Conservation (phyloP, 768 basidiomycete genomes). For the Glaciozyma martinii region DNA sequence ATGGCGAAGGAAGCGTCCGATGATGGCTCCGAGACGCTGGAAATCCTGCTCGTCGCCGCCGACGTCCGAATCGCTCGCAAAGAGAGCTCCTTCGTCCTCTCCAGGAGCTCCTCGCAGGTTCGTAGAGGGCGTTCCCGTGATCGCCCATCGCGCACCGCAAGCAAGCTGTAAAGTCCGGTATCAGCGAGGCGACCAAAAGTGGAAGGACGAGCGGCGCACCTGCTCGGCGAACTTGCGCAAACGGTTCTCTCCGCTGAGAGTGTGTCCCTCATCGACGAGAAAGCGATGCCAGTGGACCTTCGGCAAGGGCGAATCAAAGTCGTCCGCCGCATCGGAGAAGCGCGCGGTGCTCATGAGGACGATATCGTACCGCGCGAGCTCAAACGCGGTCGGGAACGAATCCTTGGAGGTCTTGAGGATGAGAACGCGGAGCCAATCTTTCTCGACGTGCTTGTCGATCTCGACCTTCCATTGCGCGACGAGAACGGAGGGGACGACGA, state of each 20-base stretch:
- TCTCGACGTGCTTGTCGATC: slow-evolving; percentile 35
- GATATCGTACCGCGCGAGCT: slow-evolving; percentile 35
- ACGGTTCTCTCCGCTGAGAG: slow-evolving; percentile 1
- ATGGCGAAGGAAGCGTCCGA: slow-evolving; percentile 23
- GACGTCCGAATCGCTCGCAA: slow-evolving; percentile 5
- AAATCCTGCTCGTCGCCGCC: slow-evolving; percentile 28
- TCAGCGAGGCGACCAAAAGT: not conserved
- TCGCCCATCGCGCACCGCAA: slow-evolving; percentile 26
- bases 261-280: slow-evolving; percentile 33
- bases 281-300: slow-evolving; percentile 30
- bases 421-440: slow-evolving; percentile 26
- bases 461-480: slow-evolving; percentile 38
- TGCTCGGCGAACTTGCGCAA: slow-evolving; percentile 16
- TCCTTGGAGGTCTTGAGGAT: slow-evolving; percentile 29
- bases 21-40: slow-evolving; percentile 27
- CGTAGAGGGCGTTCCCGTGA: slow-evolving; percentile 33
- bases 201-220: not conserved
- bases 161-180: slow-evolving; percentile 11
- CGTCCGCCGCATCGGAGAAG: slow-evolving; percentile 19
- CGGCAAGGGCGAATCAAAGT: slow-evolving; percentile 5
- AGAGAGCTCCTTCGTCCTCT: slow-evolving; percentile 11
- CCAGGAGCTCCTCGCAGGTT: slow-evolving; percentile 27
- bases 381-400: slow-evolving; percentile 23
- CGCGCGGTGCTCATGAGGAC: slow-evolving; percentile 27
- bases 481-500: slow-evolving; percentile 39